These are phyloP conservation scores for Lasiodiplodia citricola DNA, from an alignment of 2,329 filamentous ascomycete genomes.

Conservation along the genomic window DNA sequence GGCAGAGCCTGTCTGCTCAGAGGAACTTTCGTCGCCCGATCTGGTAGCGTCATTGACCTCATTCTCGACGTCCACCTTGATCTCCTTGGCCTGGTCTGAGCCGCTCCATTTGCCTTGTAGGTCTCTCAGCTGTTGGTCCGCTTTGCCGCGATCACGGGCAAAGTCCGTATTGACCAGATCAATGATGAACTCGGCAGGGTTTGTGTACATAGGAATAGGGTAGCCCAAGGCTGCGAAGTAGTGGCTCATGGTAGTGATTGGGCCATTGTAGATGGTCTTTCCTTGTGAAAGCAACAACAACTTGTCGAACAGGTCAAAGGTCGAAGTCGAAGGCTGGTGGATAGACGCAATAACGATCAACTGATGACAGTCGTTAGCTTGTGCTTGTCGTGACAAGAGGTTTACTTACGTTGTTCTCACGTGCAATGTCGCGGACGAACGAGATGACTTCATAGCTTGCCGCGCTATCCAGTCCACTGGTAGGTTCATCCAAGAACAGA, in stretches of 20 bases:
- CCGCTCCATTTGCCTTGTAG: slow-evolving; percentile 63
- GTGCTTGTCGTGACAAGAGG: background rate
- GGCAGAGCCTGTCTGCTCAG: slow-evolving; percentile 41
- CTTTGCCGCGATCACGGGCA: slow-evolving; percentile 39
- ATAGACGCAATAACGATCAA: slow-evolving; percentile 82
- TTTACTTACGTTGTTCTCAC: slow-evolving; percentile 65
- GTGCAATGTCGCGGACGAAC: slow-evolving; percentile 71
- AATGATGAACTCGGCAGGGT: slow-evolving; percentile 80
- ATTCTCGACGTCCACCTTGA: slow-evolving; percentile 37
- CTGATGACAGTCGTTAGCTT: slow-evolving; percentile 42
- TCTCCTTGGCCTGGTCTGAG: slow-evolving; percentile 48
- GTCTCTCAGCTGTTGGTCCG: slow-evolving; percentile 55
- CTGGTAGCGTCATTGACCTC: slow-evolving; percentile 31
- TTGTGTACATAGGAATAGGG: slow-evolving; percentile 71
- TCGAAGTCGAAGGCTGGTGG: slow-evolving; percentile 82
- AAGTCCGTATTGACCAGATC: slow-evolving; percentile 83
- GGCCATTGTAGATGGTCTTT: slow-evolving; percentile 74
- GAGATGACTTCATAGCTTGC: slow-evolving; percentile 77
- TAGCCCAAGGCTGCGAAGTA: slow-evolving; percentile 69
- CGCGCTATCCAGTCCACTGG: slow-evolving; percentile 80
- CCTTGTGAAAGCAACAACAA: slow-evolving; percentile 75
- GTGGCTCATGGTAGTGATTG: slow-evolving; percentile 59
- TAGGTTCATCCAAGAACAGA: slow-evolving; percentile 83
- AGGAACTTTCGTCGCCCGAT: background rate
- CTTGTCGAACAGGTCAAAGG: slow-evolving; percentile 81